Evolutionary conservation across 1,284 basidiomycete genomes (phyloP).

Genomic region (Pseudomicrostroma phylloplanum): DNA sequence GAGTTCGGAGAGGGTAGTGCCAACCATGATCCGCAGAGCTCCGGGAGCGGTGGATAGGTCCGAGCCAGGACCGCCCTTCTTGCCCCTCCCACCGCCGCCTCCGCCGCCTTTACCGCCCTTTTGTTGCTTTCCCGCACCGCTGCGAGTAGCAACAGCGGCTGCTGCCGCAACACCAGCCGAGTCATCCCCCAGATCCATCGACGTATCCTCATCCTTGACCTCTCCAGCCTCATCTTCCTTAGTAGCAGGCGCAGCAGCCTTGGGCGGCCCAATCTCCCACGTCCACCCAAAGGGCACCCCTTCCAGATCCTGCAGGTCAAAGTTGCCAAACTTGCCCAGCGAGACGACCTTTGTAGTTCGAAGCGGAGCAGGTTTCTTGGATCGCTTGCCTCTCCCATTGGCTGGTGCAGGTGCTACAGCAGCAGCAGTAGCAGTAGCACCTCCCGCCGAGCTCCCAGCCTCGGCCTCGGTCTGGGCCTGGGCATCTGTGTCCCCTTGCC

Average conservation of each 20-base stretch:
- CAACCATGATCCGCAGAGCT: constrained; percentile 20
- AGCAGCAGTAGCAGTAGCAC: too few species aligned
- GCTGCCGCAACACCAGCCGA: not conserved
- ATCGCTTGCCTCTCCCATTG: constrained; percentile 30
- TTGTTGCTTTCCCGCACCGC: not conserved
- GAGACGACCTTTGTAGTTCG: constrained; percentile 33
- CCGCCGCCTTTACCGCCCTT: constrained; percentile 10
- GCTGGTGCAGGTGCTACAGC: not conserved
- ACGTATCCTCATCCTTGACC: constrained; percentile 6
- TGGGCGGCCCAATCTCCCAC: constrained; percentile 35
- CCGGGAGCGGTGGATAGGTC: constrained; percentile 15
- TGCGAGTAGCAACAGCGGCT: constrained; percentile 2
- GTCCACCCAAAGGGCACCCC: constrained; percentile 48
- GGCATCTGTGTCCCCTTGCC: too few species aligned
- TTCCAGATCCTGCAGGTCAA: constrained; percentile 43
- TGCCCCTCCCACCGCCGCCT: constrained; percentile 6
- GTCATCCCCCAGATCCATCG: not conserved
- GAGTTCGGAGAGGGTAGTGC: constrained; percentile 29
- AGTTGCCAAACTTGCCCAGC: constrained; percentile 49
- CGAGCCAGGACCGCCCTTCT: not conserved
- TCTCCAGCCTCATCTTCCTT: not conserved
- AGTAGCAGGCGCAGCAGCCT: not conserved
- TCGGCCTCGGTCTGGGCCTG: too few species aligned
- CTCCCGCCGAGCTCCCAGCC: too few species aligned
- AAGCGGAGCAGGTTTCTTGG: not conserved